Percentiles rank a stretch among this genome's conserved stretches.
Conservation (phyloP, 2,329 filamentous ascomycete species). For the Truncatella angustata region DNA sequence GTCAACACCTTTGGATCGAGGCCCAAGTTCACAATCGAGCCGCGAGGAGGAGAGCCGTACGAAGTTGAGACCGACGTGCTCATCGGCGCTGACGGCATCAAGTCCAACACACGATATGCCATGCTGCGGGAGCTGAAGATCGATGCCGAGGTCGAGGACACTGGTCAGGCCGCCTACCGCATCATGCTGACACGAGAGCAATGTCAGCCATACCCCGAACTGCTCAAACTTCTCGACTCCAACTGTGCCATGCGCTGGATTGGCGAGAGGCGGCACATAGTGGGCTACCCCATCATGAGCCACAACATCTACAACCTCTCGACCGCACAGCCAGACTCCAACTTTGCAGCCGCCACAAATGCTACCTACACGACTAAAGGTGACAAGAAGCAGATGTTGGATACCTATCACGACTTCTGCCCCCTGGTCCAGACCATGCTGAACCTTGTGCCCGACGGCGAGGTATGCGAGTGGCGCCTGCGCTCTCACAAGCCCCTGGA, state of each 20-base stretch:
- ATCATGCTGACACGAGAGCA: conserved; percentile 71
- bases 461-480: conserved; percentile 65
- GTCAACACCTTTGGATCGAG: conserved; percentile 59
- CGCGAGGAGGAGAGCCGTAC: conserved; percentile 54
- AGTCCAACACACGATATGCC: conserved; percentile 46
- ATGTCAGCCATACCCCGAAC: conserved; percentile 65
- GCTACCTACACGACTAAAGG: conserved; percentile 63
- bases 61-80: conserved; percentile 53
- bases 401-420: conserved; percentile 62
- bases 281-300: conserved; percentile 71
- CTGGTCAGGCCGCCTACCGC: conserved; percentile 74
- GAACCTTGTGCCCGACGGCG: conserved; percentile 57
- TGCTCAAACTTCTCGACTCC: conserved; percentile 64
- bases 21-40: conserved; percentile 58
- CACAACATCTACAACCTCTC: conserved; percentile 66
- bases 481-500: conserved; percentile 56
- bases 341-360: conserved; percentile 56
- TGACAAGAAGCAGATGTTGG: conserved; percentile 58
- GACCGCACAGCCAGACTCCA: conserved; percentile 58
- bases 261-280: conserved; percentile 71
- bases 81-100: conserved; percentile 56
- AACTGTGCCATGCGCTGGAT: conserved; percentile 74
- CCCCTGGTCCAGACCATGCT: conserved; percentile 58
- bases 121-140: conserved; percentile 54
- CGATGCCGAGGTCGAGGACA: conserved; percentile 60